phyloP scores from a whole-genome alignment of 371 early-diverging fungal genomes.

The Saksenaea oblongispora region DNA sequence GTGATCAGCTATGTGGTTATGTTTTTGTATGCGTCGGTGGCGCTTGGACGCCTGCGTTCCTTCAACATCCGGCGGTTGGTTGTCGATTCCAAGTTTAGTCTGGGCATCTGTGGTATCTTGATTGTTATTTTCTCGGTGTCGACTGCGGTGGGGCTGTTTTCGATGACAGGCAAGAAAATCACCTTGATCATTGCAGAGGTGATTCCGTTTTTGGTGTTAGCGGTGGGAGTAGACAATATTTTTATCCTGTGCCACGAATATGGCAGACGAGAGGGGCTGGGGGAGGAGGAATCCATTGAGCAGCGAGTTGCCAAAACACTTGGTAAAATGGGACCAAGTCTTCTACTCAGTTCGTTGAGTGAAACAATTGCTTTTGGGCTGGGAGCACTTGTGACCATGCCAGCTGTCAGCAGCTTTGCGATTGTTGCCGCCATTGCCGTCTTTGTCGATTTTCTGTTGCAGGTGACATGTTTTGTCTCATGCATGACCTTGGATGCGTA shows the following conservation, averaged over 20 bases:
- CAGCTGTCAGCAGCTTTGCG: constrained; percentile 78
- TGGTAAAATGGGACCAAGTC: constrained; percentile 73
- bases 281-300: constrained; percentile 36
- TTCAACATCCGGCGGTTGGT: constrained; percentile 52
- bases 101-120: constrained; percentile 70
- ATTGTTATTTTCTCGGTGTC: constrained; percentile 75
- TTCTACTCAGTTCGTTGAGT: constrained; percentile 65
- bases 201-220: constrained; percentile 79
- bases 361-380: constrained; percentile 77
- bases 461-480: constrained; percentile 73
- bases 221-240: constrained; percentile 82
- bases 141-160: constrained; percentile 70
- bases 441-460: constrained; percentile 72
- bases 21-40: constrained; percentile 75
- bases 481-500: constrained; percentile 69
- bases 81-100: constrained; percentile 70
- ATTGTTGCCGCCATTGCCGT: constrained; percentile 75
- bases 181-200: constrained; percentile 82
- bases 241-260: constrained; percentile 76
- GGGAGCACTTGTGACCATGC: constrained; percentile 74
- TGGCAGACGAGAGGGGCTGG: constrained; percentile 46
- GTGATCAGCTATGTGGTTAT: constrained; percentile 69
- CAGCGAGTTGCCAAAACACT: constrained; percentile 64
- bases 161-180: constrained; percentile 63
- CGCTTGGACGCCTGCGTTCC: constrained; percentile 56